A percentile compares a stretch with the other conserved stretches of the same genome.
Evolutionary conservation across 169 alveolate genomes (phyloP).

Genomic region (Babesia bigemina): DNA sequence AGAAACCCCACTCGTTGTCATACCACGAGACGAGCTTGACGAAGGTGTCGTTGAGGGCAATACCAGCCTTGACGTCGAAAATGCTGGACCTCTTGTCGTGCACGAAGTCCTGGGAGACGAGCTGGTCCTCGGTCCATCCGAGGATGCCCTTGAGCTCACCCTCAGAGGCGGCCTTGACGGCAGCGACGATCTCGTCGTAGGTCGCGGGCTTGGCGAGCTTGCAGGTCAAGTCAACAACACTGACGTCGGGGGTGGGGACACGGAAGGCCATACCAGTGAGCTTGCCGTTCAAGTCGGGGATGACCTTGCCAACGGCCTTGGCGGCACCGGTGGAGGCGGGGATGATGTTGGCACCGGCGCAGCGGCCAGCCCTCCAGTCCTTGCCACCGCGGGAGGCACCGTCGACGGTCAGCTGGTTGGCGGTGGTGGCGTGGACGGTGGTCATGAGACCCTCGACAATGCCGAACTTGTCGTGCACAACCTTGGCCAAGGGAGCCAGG

Average conservation of each 20-base stretch:
- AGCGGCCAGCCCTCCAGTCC: constrained; percentile 99
- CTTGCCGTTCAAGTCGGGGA: constrained; percentile 97
- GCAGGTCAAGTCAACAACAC: constrained; percentile 98
- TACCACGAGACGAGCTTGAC: constrained; percentile 98
- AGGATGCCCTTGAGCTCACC: constrained; percentile 93
- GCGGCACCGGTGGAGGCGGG: constrained; percentile 99
- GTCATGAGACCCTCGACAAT: constrained; percentile 99
- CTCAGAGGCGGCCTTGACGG: constrained; percentile 94
- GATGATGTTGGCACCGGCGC: constrained; percentile 96
- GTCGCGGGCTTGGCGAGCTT: constrained; percentile 94
- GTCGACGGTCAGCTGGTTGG: constrained; percentile 98
- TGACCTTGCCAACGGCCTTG: constrained; percentile 99
- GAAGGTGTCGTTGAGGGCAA: constrained; percentile 93
- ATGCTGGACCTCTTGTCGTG: constrained; percentile 93
- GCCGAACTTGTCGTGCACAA: constrained; percentile 96
- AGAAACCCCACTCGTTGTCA: constrained; percentile 98
- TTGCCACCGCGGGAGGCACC: constrained; percentile 99
- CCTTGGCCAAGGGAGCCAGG: constrained; percentile 99
- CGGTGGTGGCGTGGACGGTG: constrained; percentile 99
- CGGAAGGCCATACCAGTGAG: constrained; percentile 99
- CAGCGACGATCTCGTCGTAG: constrained; percentile 92
- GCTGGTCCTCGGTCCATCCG: constrained; percentile 95
- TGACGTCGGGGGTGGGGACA: constrained; percentile 98
- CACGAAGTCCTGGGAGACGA: constrained; percentile 95
- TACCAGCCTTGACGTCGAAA: constrained; percentile 97